A percentile compares a stretch with the other conserved stretches of the same genome.
These are phyloP conservation scores for Saturnispora mendoncae DNA, from an alignment of 805 yeast species.

Conservation along the genomic window DNA sequence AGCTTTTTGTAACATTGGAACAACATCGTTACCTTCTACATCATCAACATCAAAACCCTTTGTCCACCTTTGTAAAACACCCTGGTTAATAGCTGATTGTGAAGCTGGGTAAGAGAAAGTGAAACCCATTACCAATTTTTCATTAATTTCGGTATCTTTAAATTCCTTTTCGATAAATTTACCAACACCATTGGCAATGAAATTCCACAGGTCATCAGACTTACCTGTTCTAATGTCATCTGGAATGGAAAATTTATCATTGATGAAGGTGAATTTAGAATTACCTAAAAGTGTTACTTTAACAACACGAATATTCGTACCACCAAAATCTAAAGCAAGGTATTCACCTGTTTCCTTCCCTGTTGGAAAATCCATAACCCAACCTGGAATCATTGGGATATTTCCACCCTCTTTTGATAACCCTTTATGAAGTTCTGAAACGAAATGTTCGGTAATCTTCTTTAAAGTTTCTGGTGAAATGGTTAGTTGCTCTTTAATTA, in stretches of 20 bases:
- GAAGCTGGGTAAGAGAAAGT: slow-evolving; percentile 89
- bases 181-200: slow-evolving; percentile 75
- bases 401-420: slow-evolving; percentile 66
- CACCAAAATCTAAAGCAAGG: slow-evolving; percentile 93
- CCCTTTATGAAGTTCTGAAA: slow-evolving; percentile 74
- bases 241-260: slow-evolving; percentile 80
- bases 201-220: slow-evolving; percentile 70
- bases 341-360: slow-evolving; percentile 87
- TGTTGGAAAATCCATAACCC: slow-evolving; percentile 92
- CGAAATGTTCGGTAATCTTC: slow-evolving; percentile 66
- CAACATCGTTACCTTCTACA: slow-evolving; percentile 92
- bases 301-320: slow-evolving; percentile 92
- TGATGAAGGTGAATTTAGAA: slow-evolving; percentile 75
- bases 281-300: slow-evolving; percentile 77
- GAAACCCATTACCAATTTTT: slow-evolving; percentile 75
- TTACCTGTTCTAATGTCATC: slow-evolving; percentile 66
- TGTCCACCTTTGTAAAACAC: slow-evolving; percentile 92
- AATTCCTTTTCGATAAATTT: slow-evolving; percentile 51
- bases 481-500: slow-evolving; percentile 52
- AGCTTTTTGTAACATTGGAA: slow-evolving; percentile 78
- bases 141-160: slow-evolving; percentile 52
- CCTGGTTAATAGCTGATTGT: slow-evolving; percentile 76
- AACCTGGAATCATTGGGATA: slow-evolving; percentile 95
- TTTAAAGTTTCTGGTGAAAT: slow-evolving; percentile 53
- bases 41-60: slow-evolving; percentile 92